Evolutionary conservation across 1,139 yeast genomes (phyloP).

Genomic region (Sugiyamaella sp.): DNA sequence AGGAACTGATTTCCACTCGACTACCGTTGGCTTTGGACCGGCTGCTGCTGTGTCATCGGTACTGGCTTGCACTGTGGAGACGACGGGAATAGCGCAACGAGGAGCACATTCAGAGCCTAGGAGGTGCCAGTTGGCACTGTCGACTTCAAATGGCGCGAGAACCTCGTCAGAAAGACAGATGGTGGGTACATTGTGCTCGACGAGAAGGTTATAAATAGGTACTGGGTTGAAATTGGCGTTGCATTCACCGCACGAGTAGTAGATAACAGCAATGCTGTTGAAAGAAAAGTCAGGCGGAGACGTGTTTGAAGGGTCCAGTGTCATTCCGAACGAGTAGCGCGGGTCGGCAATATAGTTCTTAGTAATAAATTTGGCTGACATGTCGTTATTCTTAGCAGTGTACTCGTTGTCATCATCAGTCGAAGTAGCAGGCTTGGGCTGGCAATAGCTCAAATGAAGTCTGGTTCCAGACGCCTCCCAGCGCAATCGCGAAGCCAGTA

Average conservation of each 20-base stretch:
- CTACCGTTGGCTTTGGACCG: background rate
- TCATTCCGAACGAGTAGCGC: slow-evolving; percentile 20
- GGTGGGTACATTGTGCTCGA: slow-evolving; percentile 17
- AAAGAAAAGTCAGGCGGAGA: slow-evolving; percentile 13
- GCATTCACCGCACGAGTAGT: slow-evolving; percentile 11
- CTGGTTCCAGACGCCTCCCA: slow-evolving; percentile 13
- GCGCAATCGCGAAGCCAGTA: slow-evolving; percentile 16
- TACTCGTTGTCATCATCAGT: background rate
- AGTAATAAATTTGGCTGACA: slow-evolving; percentile 1
- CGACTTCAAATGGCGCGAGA: slow-evolving; percentile 13
- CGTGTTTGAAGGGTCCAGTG: slow-evolving; percentile 17
- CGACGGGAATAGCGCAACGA: slow-evolving; percentile 6
- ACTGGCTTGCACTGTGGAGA: background rate
- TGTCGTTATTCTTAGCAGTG: background rate
- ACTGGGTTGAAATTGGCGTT: slow-evolving; percentile 16
- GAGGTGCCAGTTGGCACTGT: slow-evolving; percentile 19
- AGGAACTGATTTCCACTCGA: slow-evolving; percentile 16
- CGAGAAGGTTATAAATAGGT: slow-evolving; percentile 14
- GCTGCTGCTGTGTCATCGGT: background rate
- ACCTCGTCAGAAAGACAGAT: slow-evolving; percentile 20
- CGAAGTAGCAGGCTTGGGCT: slow-evolving; percentile 5
- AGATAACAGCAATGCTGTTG: slow-evolving; percentile 18
- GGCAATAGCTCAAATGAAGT: slow-evolving; percentile 20
- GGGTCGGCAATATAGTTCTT: slow-evolving; percentile 19
- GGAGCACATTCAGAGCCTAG: slow-evolving; percentile 22